Evolutionary conservation across 306 rosid species (phyloP).

Genomic region (Medicago arabica): DNA sequence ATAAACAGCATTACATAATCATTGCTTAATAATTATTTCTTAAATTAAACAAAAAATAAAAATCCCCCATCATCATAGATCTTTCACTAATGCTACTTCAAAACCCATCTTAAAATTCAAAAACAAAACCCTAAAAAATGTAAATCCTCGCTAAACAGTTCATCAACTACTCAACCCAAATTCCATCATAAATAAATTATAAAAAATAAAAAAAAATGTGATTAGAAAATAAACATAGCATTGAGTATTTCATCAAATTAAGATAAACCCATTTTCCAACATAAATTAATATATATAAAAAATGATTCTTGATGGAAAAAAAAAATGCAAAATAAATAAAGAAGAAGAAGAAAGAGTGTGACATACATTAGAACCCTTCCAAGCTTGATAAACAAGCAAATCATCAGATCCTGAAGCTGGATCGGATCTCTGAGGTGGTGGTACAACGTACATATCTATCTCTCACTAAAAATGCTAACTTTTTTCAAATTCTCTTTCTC

Average conservation of each 20-base stretch:
- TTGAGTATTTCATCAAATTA: too few species aligned
- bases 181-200: neutral
- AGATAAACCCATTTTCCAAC: slow-evolving; percentile 5
- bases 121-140: neutral
- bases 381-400: slow-evolving; percentile 77
- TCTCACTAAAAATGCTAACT: neutral
- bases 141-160: neutral
- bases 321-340: neutral
- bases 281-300: neutral
- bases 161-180: slow-evolving; percentile 1
- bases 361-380: slow-evolving; percentile 96
- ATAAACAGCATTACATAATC: neutral
- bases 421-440: slow-evolving; percentile 88
- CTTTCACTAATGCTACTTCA: neutral
- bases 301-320: neutral
- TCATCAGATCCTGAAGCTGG: slow-evolving; percentile 76
- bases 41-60: slow-evolving; percentile 1
- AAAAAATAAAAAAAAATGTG: neutral
- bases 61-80: neutral
- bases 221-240: too few species aligned
- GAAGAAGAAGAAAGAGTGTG: neutral
- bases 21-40: neutral
- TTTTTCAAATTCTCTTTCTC: neutral
- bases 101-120: neutral
- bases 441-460: slow-evolving; percentile 78